Evolutionary conservation across 2,329 filamentous ascomycete genomes (phyloP).

Genomic region (Nothophaeocryptopus gaeumannii): DNA sequence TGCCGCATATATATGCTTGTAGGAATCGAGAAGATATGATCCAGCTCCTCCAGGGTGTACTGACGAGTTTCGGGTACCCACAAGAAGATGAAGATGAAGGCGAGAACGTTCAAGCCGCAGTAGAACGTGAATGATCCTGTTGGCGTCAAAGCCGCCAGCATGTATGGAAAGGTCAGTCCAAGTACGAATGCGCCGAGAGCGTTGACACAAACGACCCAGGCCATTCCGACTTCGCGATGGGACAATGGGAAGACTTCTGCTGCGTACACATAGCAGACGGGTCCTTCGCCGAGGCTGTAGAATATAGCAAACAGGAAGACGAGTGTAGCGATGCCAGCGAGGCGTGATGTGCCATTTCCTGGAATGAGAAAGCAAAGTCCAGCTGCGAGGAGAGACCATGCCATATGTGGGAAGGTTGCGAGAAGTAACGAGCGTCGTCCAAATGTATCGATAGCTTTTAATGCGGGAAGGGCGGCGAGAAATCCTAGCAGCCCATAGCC

Average conservation of each 20-base stretch:
- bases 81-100: slow-evolving; percentile 62
- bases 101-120: slow-evolving; percentile 55
- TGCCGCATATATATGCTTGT: background rate
- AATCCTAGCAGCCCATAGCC: slow-evolving; percentile 60
- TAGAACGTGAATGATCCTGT: slow-evolving; percentile 62
- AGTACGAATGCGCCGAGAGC: slow-evolving; percentile 45
- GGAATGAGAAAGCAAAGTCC: slow-evolving; percentile 56
- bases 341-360: slow-evolving; percentile 29
- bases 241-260: slow-evolving; percentile 34
- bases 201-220: slow-evolving; percentile 29
- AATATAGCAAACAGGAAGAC: slow-evolving; percentile 29
- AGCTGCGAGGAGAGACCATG: slow-evolving; percentile 45
- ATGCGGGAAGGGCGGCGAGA: slow-evolving; percentile 56
- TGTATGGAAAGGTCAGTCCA: slow-evolving; percentile 50
- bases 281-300: slow-evolving; percentile 27
- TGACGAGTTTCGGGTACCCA: slow-evolving; percentile 49
- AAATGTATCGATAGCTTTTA: slow-evolving; percentile 50
- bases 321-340: slow-evolving; percentile 33
- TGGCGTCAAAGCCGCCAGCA: slow-evolving; percentile 47
- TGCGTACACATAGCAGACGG: slow-evolving; percentile 31
- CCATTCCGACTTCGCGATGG: slow-evolving; percentile 31
- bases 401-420: slow-evolving; percentile 52
- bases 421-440: slow-evolving; percentile 52
- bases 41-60: slow-evolving; percentile 45
- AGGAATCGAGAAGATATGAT: slow-evolving; percentile 42